phyloP scores from a whole-genome alignment of 192 early-diverging fungal species.

The Podila epicladia region DNA sequence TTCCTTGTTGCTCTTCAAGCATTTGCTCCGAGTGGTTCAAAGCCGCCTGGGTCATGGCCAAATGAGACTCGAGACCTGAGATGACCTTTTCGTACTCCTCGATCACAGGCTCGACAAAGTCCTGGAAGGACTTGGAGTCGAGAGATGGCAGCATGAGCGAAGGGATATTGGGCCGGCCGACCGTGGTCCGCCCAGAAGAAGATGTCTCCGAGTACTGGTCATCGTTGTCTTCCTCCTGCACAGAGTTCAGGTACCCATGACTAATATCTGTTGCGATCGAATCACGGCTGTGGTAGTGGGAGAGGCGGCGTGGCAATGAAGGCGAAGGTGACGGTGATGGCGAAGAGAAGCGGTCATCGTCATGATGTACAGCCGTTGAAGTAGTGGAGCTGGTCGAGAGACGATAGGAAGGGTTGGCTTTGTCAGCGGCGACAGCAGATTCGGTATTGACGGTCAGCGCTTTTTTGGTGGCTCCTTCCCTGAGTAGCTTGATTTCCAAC shows the following conservation, averaged over 20 bases:
- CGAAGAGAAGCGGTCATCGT: constrained; percentile 2
- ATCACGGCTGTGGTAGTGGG: constrained; percentile 31
- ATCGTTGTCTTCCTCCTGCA: constrained; percentile 28
- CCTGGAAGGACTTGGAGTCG: constrained; percentile 43
- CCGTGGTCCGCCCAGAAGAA: constrained; percentile 13
- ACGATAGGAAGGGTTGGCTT: constrained; percentile 19
- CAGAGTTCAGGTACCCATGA: constrained; percentile 27
- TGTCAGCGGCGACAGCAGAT: neutral
- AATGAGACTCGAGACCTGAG: constrained; percentile 66
- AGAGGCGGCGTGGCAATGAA: constrained; percentile 8
- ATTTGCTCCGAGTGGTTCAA: constrained; percentile 64
- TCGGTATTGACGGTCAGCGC: neutral
- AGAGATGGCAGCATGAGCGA: constrained; percentile 7
- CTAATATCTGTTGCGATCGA: constrained; percentile 40
- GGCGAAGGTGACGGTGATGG: constrained; percentile 32
- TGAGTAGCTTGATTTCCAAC: constrained; percentile 59
- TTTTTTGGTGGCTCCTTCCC: constrained; percentile 9
- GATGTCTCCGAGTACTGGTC: constrained; percentile 34
- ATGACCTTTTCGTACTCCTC: constrained; percentile 77
- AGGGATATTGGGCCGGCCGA: constrained; percentile 11
- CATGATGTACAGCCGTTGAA: neutral
- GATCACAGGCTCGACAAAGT: constrained; percentile 75
- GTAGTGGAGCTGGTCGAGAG: constrained; percentile 18
- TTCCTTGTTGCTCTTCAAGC: constrained; percentile 65
- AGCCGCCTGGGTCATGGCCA: constrained; percentile 65